Evolutionary conservation across 140 eudicot species (phyloP).

Genomic region (Erigeron philadelphicus): DNA sequence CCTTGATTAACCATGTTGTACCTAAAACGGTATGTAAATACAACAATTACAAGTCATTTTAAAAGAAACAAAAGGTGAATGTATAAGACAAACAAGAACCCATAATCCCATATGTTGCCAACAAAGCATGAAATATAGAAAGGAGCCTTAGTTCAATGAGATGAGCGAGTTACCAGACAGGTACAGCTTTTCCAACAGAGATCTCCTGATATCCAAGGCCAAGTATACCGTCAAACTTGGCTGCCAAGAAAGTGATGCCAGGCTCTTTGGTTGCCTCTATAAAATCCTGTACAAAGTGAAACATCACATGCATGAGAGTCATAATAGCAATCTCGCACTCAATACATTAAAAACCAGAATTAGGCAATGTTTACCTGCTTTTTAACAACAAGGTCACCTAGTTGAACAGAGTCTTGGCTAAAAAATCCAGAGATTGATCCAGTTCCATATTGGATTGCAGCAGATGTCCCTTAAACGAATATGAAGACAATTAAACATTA

Average conservation of each 20-base stretch:
- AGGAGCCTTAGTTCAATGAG: not conserved
- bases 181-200: slow-evolving; percentile 58
- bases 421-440: slow-evolving; percentile 69
- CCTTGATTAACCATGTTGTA: slow-evolving; percentile 87
- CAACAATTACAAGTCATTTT: not conserved
- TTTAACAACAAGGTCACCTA: slow-evolving; percentile 72
- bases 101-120: slow-evolving; percentile 20
- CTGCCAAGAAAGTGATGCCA: slow-evolving; percentile 58
- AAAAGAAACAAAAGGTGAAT: not conserved
- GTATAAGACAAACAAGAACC: slow-evolving; percentile 7
- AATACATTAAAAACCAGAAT: not conserved
- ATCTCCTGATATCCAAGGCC: slow-evolving; percentile 91
- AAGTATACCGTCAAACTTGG: slow-evolving; percentile 77
- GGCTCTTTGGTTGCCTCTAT: slow-evolving; percentile 72
- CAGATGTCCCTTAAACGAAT: slow-evolving; percentile 48
- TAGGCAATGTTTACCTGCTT: slow-evolving; percentile 51
- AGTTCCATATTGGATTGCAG: slow-evolving; percentile 67
- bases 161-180: slow-evolving; percentile 59
- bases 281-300: slow-evolving; percentile 42
- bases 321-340: not conserved
- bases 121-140: not conserved
- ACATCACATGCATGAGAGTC: slow-evolving; percentile 9
- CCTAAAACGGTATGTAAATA: slow-evolving; percentile 37
- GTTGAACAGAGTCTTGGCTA: slow-evolving; percentile 71
- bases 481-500: slow-evolving; percentile 14